Conservation (phyloP, 768 basidiomycete genomes). For the Podaxis pistillaris region DNA sequence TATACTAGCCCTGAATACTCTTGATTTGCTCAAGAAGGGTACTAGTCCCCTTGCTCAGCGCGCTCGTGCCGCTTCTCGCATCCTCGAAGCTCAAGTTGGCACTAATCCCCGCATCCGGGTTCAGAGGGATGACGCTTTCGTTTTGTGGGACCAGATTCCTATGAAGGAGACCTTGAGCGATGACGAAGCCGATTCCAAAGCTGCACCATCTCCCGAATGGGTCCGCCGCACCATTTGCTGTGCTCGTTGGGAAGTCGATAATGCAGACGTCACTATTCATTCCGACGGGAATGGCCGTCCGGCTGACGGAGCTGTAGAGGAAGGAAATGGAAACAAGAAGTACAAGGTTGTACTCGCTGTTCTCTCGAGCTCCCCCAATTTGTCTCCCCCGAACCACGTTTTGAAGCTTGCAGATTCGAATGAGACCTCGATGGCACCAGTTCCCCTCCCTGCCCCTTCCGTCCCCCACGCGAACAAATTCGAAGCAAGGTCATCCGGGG, state of each 20-base stretch:
- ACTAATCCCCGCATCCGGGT: conserved; percentile 78
- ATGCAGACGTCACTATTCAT: conserved; percentile 33
- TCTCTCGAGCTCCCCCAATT: conserved; percentile 30
- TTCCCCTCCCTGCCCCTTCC: conserved; percentile 64
- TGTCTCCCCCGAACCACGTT: conserved; percentile 33
- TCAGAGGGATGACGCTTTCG: conserved; percentile 79
- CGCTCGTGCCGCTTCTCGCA: conserved; percentile 84
- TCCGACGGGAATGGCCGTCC: conserved; percentile 4
- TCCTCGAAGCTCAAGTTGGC: conserved; percentile 86
- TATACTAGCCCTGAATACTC: conserved; percentile 75
- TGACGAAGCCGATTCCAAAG: conserved; percentile 27
- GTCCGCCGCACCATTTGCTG: conserved; percentile 82
- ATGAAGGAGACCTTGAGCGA: conserved; percentile 31
- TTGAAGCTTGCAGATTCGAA: conserved; percentile 29
- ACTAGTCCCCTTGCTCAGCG: conserved; percentile 73
- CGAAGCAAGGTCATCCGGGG: conserved; percentile 64
- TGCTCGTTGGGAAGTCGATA: conserved; percentile 70
- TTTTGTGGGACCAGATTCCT: conserved; percentile 73
- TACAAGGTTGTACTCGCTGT: conserved; percentile 67
- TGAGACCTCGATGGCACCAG: conserved; percentile 42
- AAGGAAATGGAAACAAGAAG: conserved; percentile 16
- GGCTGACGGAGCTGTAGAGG: not conserved
- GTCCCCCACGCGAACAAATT: conserved; percentile 49
- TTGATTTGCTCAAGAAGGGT: conserved; percentile 93
- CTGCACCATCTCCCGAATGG: conserved; percentile 70